These are phyloP conservation scores for Medicago lupulina DNA, from an alignment of 306 rosid genomes.

Conservation along the genomic window DNA sequence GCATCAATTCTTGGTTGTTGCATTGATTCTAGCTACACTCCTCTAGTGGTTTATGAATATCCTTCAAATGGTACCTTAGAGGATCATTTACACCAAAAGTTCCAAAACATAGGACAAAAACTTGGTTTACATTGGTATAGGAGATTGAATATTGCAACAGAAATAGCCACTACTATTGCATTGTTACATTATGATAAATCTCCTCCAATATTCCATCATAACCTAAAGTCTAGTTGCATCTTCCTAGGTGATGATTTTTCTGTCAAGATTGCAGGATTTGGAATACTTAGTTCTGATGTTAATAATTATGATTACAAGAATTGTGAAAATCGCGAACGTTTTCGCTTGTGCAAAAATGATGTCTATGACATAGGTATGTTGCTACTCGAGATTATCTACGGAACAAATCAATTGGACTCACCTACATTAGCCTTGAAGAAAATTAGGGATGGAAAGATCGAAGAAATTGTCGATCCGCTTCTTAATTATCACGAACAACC, in stretches of 20 bases:
- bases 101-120: constrained; percentile 48
- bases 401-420: constrained; percentile 65
- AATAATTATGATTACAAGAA: constrained; percentile 37
- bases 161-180: constrained; percentile 74
- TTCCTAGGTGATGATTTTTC: constrained; percentile 69
- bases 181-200: constrained; percentile 70
- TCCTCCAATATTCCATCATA: constrained; percentile 85
- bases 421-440: constrained; percentile 68
- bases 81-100: constrained; percentile 63
- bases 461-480: constrained; percentile 81
- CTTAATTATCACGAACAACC: constrained; percentile 78
- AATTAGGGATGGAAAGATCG: constrained; percentile 74
- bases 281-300: constrained; percentile 36
- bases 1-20: constrained; percentile 84
- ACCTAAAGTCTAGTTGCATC: constrained; percentile 69
- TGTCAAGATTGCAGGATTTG: constrained; percentile 75
- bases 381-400: constrained; percentile 82
- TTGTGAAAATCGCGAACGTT: constrained; percentile 41
- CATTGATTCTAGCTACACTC: constrained; percentile 59
- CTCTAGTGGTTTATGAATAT: constrained; percentile 74
- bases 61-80: constrained; percentile 79
- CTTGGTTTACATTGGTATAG: constrained; percentile 72
- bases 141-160: constrained; percentile 78
- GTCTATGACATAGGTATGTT: constrained; percentile 81
- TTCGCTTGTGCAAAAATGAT: constrained; percentile 57